Conservation (phyloP, 768 basidiomycete species). For the Lepiota brunneoincarnata region DNA sequence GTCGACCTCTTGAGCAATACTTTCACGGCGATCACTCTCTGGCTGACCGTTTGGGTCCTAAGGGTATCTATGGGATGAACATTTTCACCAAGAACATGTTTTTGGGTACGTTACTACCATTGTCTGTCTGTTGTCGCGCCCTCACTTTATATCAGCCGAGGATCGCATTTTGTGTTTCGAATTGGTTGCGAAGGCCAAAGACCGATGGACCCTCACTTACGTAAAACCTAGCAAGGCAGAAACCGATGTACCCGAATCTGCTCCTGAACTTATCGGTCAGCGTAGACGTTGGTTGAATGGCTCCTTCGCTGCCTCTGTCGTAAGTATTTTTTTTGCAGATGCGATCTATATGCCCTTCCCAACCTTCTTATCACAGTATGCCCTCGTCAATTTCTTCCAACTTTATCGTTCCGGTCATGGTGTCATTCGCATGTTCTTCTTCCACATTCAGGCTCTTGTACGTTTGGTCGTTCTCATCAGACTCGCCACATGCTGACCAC, state of each 20-base stretch:
- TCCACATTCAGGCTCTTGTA: slow-evolving; percentile 90
- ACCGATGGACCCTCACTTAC: slow-evolving; percentile 83
- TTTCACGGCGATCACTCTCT: slow-evolving; percentile 88
- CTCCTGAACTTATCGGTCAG: slow-evolving; percentile 90
- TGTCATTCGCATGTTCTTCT: slow-evolving; percentile 92
- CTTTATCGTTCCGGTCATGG: slow-evolving; percentile 87
- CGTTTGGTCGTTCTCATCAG: slow-evolving; percentile 25
- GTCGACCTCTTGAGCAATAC: slow-evolving; percentile 82
- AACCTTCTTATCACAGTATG: slow-evolving; percentile 52
- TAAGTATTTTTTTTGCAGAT: slow-evolving; percentile 33
- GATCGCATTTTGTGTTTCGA: slow-evolving; percentile 98
- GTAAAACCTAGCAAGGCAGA: slow-evolving; percentile 97
- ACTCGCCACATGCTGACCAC: neutral
- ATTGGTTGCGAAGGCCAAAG: slow-evolving; percentile 85
- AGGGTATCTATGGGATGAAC: slow-evolving; percentile 96
- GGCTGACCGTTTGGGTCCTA: slow-evolving; percentile 87
- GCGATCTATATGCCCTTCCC: slow-evolving; percentile 3
- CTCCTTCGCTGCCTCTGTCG: slow-evolving; percentile 89
- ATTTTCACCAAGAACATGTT: slow-evolving; percentile 93
- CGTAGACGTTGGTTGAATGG: slow-evolving; percentile 97
- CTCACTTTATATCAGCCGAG: slow-evolving; percentile 50
- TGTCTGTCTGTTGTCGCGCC: neutral
- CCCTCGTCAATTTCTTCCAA: slow-evolving; percentile 89
- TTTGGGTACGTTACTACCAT: slow-evolving; percentile 30
- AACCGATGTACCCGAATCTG: slow-evolving; percentile 94